Evolutionary conservation across 83 land plant genomes (phyloP), one percentile per base, ranked within the genome.

Genomic region (Larix sibirica): DNA sequence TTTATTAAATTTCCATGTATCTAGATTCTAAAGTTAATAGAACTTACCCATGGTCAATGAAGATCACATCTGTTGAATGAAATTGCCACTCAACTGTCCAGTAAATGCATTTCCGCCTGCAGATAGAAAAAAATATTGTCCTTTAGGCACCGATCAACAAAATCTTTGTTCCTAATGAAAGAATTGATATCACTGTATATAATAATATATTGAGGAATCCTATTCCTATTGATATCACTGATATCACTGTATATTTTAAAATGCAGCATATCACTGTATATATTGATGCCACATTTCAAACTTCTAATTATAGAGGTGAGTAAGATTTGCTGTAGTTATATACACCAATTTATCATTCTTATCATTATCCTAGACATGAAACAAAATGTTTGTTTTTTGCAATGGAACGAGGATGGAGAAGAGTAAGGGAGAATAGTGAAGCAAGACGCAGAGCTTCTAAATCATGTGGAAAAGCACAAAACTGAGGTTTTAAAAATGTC

Each of bases 71-170:
- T 20, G 93, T 88, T 75, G 94, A 90, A 84, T 95, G 90, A 62
- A 97, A 95, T 61, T 85, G 81, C 98, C 96, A 97, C 67, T 97
- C 98, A 24, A 97, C 81, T 58, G 95, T 97, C 99, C 99, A 97
- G 60, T 82, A 89, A 12, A 97, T 95, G 84, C 84, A 82, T 80
- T 94, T 93, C 4, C 81, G 81, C 85, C 97, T 94, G 95, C 58
- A 77, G 21, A 81, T 14, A 36, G 63, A 33, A 20, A 84, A 79
- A 31, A 61, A 1, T 1, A 47, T 17, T 28, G 23, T 69, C 28
- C 73, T 69, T 31, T 31, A 42, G 20, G 36, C 3, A 26, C 73
- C 17, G n/a, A 69, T 17, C 36, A 33, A 33, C 36, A 33, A 33
- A 33, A 33, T 33, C 36, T 33, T 33, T 33, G 36, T 33, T 33